Evolutionary conservation across 352 stramenopile genomes (phyloP), one percentile per base, ranked within the genome.

Genomic region (Phytophthora crassamura): DNA sequence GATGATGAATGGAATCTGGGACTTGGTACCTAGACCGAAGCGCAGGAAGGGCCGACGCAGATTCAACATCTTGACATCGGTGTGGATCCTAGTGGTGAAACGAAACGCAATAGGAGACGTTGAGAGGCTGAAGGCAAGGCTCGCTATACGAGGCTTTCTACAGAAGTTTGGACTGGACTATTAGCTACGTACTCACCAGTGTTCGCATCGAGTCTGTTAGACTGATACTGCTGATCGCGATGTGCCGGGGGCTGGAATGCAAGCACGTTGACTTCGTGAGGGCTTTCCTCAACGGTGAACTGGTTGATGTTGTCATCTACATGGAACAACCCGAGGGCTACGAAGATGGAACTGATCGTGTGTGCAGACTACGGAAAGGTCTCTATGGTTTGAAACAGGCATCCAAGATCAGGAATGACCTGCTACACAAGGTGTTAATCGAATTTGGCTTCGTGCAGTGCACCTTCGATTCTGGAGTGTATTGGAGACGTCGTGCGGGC

Each of bases 321-420:
- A 66, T 59, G 58, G 30, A 66, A n/a, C 28, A 54, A 11, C 47
- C 48, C 0, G 47, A 59, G 11, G 18, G 20, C 3, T 66, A 59
- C 11, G 18, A 59, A 5, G 58, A 54, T 22, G 47, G 47, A 45
- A 59, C 38, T 5, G 57, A 20, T 14, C 38, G 57, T 9, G 47
- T 59, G 1, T 65, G 39, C 15, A 41, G 18, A 5, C 9, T 64
- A 3, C 28, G 16, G 6, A 64, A 64, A 32, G 56, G 45, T n/a
- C 28, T 57, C 4, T 54, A 54, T n/a, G 41, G 46, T n/a, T 14
- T 57, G 5, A 57, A 48, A 22, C 36, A 57, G 35, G 46, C 46
- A 6, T 62, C 54, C 3, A 54, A 33, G 15, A 64, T 52, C 30
- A 58, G 56, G 46, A 64, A 64, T 22, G 38, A 58, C 4, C 50